Evolutionary conservation across 2,329 filamentous ascomycete species (phyloP).

Genomic region (Dactylellina parvicollis): DNA sequence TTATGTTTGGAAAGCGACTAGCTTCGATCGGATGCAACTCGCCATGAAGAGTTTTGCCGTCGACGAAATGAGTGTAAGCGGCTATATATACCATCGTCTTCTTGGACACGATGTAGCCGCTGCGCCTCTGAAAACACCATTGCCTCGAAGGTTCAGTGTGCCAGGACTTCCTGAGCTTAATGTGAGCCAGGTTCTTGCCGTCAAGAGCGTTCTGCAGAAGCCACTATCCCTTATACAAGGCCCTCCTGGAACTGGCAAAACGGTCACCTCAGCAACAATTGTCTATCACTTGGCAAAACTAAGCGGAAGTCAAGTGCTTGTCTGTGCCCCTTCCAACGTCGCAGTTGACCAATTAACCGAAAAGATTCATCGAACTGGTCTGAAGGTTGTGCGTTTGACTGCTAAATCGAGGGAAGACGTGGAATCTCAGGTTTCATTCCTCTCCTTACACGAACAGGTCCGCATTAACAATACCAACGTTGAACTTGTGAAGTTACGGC

Average conservation of each 20-base stretch:
- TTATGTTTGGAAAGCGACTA: slow-evolving; percentile 99
- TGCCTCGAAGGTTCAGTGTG: slow-evolving; percentile 96
- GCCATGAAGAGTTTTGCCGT: slow-evolving; percentile 99
- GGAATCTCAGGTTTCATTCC: slow-evolving; percentile 95
- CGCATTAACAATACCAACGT: slow-evolving; percentile 96
- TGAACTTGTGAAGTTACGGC: slow-evolving; percentile 89
- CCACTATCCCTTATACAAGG: slow-evolving; percentile 96
- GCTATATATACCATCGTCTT: slow-evolving; percentile 97
- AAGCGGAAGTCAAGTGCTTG: slow-evolving; percentile 91
- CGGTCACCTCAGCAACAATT: slow-evolving; percentile 96
- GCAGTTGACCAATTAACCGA: slow-evolving; percentile 98
- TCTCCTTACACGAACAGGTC: slow-evolving; percentile 95
- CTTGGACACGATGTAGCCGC: slow-evolving; percentile 94
- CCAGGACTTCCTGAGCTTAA: slow-evolving; percentile 95
- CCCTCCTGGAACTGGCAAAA: slow-evolving; percentile 96
- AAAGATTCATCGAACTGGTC: slow-evolving; percentile 89
- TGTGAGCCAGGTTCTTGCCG: slow-evolving; percentile 92
- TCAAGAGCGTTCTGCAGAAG: slow-evolving; percentile 92
- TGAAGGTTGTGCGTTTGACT: slow-evolving; percentile 98
- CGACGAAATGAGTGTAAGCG: slow-evolving; percentile 97
- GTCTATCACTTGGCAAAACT: slow-evolving; percentile 98
- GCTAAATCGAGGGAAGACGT: slow-evolving; percentile 98
- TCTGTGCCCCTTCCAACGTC: slow-evolving; percentile 97
- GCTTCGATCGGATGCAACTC: slow-evolving; percentile 98
- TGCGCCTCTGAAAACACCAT: slow-evolving; percentile 91